Evolutionary conservation across 768 basidiomycete genomes (phyloP).

Genomic region (Gelatoporia subvermispora): DNA sequence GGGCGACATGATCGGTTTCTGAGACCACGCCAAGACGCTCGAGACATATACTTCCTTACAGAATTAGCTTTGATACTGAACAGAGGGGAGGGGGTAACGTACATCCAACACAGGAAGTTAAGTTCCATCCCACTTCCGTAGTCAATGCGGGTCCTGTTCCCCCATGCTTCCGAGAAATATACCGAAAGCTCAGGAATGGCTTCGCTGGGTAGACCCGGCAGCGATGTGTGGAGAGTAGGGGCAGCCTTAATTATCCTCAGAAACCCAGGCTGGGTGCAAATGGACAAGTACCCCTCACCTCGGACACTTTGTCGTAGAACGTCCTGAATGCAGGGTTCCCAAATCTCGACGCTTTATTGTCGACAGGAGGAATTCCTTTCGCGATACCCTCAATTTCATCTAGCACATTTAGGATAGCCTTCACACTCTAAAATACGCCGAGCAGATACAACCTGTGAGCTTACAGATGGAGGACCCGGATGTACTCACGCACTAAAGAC

Average conservation of each 20-base stretch:
- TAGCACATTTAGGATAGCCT: slow-evolving; percentile 58
- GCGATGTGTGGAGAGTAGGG: slow-evolving; percentile 46
- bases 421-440: slow-evolving; percentile 46
- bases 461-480: slow-evolving; percentile 1
- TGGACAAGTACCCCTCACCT: slow-evolving; percentile 39
- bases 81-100: slow-evolving; percentile 25
- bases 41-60: slow-evolving; percentile 64
- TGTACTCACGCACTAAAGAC: slow-evolving; percentile 49
- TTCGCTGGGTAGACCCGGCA: slow-evolving; percentile 54
- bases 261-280: background rate
- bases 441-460: background rate
- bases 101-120: slow-evolving; percentile 97
- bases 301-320: slow-evolving; percentile 79
- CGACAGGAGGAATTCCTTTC: slow-evolving; percentile 73
- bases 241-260: slow-evolving; percentile 19
- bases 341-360: slow-evolving; percentile 88
- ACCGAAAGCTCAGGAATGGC: slow-evolving; percentile 64
- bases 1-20: slow-evolving; percentile 61
- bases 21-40: slow-evolving; percentile 61
- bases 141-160: slow-evolving; percentile 86
- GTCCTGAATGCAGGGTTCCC: slow-evolving; percentile 95
- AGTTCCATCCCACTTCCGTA: slow-evolving; percentile 99
- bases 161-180: slow-evolving; percentile 89
- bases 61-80: background rate
- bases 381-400: slow-evolving; percentile 63